Evolutionary conservation across 2,329 filamentous ascomycete genomes (phyloP).

Genomic region (Teratosphaeria viscida): DNA sequence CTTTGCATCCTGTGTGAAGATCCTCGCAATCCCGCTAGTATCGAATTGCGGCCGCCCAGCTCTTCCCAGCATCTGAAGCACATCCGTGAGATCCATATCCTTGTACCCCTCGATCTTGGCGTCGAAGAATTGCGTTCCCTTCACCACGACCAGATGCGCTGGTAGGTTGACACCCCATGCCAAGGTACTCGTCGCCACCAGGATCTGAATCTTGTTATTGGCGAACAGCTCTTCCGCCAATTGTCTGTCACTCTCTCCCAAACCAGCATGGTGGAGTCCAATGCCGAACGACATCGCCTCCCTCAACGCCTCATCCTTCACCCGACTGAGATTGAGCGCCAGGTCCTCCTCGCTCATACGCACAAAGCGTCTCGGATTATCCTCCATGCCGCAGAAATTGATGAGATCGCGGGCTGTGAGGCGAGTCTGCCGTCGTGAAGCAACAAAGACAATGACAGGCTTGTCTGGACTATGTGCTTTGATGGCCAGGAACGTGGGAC

Average conservation of each 20-base stretch:
- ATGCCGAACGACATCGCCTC: constrained; percentile 97
- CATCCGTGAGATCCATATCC: constrained; percentile 97
- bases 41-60: constrained; percentile 96
- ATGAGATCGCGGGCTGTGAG: constrained; percentile 93
- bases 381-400: constrained; percentile 96
- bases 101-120: constrained; percentile 96
- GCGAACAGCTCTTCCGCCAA: constrained; percentile 89
- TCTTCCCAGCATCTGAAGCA: constrained; percentile 93
- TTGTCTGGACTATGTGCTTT: constrained; percentile 94
- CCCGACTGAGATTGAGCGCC: constrained; percentile 71
- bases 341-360: constrained; percentile 92
- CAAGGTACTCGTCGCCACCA: constrained; percentile 89
- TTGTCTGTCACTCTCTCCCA: constrained; percentile 88
- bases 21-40: constrained; percentile 86
- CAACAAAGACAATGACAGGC: constrained; percentile 96
- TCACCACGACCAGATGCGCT: constrained; percentile 92
- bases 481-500: constrained; percentile 90
- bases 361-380: constrained; percentile 87
- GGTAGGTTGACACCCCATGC: constrained; percentile 98
- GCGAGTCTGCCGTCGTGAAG: constrained; percentile 86
- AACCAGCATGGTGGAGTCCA: constrained; percentile 89
- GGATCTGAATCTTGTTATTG: constrained; percentile 95
- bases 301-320: constrained; percentile 85
- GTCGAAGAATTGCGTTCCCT: constrained; percentile 96
- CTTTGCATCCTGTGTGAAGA: constrained; percentile 94